Evolutionary conservation across 164 flowering plant genomes (phyloP).

Genomic region (Litsea cubeba): DNA sequence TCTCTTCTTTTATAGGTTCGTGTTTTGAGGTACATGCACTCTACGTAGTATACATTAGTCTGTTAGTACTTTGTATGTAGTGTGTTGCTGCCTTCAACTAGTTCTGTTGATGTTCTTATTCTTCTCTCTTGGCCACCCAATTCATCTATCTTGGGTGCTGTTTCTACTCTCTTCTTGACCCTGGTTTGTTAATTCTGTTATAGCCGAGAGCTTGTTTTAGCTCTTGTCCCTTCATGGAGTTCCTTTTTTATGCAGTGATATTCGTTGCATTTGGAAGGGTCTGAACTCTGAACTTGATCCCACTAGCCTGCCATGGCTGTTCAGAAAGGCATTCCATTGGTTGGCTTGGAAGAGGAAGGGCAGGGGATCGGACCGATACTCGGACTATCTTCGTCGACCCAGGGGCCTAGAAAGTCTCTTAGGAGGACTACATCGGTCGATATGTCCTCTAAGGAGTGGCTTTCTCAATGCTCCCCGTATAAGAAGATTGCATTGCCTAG

Average conservation of each 20-base stretch:
- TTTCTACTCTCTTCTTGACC: conserved; percentile 1
- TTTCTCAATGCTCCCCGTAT: conserved; percentile 31
- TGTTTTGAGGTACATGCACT: neutral
- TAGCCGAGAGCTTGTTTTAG: neutral
- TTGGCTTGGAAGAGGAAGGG: conserved; percentile 19
- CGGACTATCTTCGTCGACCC: conserved; percentile 17
- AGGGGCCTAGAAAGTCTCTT: conserved; percentile 22
- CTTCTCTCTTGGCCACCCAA: conserved; percentile 20
- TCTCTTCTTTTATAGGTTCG: neutral
- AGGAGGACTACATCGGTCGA: conserved; percentile 63
- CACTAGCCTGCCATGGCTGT: conserved; percentile 8
- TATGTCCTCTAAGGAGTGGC: conserved; percentile 63
- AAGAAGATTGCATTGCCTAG: conserved; percentile 34
- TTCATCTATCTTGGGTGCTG: neutral
- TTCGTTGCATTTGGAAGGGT: neutral
- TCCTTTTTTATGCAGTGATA: neutral
- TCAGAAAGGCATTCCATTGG: conserved; percentile 13
- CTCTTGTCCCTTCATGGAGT: neutral
- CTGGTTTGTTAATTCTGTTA: neutral
- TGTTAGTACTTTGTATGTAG: neutral
- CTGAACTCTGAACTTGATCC: neutral
- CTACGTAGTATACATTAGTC: neutral
- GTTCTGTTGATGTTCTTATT: neutral
- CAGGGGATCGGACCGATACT: conserved; percentile 54
- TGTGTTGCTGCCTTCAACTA: neutral